Conservation (phyloP, 768 basidiomycete species). For the Hygrocybe coccinea region DNA sequence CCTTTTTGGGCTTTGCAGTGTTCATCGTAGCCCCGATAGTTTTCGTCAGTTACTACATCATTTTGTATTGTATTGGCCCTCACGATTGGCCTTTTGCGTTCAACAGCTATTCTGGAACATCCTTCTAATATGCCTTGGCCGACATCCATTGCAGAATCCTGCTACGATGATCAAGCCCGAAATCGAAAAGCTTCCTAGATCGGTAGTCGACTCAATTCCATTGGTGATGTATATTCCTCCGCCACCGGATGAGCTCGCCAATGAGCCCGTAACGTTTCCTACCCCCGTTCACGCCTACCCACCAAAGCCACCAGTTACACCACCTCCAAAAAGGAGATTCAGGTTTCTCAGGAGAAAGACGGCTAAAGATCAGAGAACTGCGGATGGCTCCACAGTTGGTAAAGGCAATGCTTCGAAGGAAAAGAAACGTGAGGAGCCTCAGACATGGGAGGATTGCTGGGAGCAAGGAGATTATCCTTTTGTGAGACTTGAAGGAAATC, state of each 20-base stretch:
- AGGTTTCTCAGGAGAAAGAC: conserved; percentile 42
- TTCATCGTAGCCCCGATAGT: conserved; percentile 76
- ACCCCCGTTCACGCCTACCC: conserved; percentile 57
- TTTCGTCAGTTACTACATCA: conserved; percentile 49
- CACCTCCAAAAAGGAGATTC: conserved; percentile 44
- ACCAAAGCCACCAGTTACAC: conserved; percentile 37
- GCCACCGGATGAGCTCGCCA: conserved; percentile 48
- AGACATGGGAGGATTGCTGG: conserved; percentile 73
- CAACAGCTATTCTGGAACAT: conserved; percentile 71
- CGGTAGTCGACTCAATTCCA: conserved; percentile 73
- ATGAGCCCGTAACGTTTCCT: conserved; percentile 39
- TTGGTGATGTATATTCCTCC: conserved; percentile 83
- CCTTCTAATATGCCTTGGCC: conserved; percentile 70
- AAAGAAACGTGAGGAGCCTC: conserved; percentile 13
- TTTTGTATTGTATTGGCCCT: conserved; percentile 5
- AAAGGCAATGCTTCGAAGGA: conserved; percentile 2
- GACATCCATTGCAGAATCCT: conserved; percentile 74
- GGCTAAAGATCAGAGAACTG: conserved; percentile 23
- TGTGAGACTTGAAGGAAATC: conserved; percentile 74
- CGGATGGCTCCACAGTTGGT: background rate
- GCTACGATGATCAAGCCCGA: conserved; percentile 65
- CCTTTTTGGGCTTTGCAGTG: conserved; percentile 69
- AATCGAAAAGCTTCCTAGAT: conserved; percentile 66
- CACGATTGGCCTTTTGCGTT: background rate
- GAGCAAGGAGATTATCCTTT: conserved; percentile 75